phyloP scores from a whole-genome alignment of 78 protist genomes.

The Neovahlkampfia damariscottae region DNA sequence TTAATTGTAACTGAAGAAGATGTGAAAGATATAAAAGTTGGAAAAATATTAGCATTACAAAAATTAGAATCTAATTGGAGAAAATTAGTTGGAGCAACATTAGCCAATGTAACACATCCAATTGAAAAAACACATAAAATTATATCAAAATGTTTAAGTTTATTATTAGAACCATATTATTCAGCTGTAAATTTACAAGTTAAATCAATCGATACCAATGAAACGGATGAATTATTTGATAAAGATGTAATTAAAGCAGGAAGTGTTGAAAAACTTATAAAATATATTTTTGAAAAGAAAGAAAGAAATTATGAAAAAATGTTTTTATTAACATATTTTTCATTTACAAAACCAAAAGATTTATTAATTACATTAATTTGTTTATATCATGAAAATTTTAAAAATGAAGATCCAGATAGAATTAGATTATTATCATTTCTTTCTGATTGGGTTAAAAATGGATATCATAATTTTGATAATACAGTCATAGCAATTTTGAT shows the following conservation, averaged over 20 bases:
- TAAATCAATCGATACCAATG: no score
- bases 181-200: no score
- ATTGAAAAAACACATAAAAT: no score
- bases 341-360: neutral
- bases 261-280: conserved; percentile 3
- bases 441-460: conserved; percentile 4
- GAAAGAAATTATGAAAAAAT: neutral
- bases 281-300: neutral
- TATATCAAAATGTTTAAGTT: no score
- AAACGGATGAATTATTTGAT: no score
- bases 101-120: no score
- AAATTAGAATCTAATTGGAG: no score
- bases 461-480: neutral
- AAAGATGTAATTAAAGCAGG: conserved; percentile 9
- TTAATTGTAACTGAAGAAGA: no score
- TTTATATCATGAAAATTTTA: neutral
- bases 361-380: neutral
- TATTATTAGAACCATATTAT: no score
- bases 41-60: no score
- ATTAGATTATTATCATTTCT: neutral
- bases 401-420: neutral
- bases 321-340: conserved; percentile 8
- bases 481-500: conserved; percentile 3
- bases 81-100: no score
- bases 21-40: no score